These are phyloP conservation scores for Strobilomyces dryophilus DNA, from an alignment of 768 basidiomycete species.

Conservation along the genomic window DNA sequence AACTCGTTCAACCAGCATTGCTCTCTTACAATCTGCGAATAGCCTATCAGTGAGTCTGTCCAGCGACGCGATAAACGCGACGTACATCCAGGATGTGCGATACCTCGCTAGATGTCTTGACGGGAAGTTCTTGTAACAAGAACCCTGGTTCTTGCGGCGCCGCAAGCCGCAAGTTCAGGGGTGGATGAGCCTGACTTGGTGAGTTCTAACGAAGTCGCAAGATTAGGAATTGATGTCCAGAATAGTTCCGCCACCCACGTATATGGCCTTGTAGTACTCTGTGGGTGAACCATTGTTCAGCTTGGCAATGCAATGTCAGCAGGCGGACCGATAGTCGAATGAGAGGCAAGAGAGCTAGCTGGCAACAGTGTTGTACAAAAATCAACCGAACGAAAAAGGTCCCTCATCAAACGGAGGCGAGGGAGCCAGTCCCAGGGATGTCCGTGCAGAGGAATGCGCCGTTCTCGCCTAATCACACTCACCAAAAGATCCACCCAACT, in stretches of 20 bases:
- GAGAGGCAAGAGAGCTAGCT: not conserved
- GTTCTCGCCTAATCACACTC: constrained; percentile 10
- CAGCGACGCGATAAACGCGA: not conserved
- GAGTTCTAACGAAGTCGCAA: constrained; percentile 45
- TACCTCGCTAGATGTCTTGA: constrained; percentile 67
- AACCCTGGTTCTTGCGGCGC: constrained; percentile 77
- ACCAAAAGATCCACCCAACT: constrained; percentile 32
- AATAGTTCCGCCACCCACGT: constrained; percentile 42
- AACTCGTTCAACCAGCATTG: constrained; percentile 83
- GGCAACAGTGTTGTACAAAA: not conserved
- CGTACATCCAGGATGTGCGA: constrained; percentile 72
- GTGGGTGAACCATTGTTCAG: constrained; percentile 50
- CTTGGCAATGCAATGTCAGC: constrained; percentile 34
- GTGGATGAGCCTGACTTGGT: constrained; percentile 63
- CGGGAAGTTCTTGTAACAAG: constrained; percentile 63
- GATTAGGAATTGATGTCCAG: not conserved
- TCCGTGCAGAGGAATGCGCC: not conserved
- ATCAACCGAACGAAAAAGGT: not conserved
- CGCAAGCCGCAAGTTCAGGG: constrained; percentile 60
- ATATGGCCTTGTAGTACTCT: constrained; percentile 63
- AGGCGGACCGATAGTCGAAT: not conserved
- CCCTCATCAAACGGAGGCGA: not conserved
- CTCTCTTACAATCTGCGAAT: constrained; percentile 53
- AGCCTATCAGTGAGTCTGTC: not conserved
- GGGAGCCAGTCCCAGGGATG: not conserved